These are phyloP conservation scores for Thecaphora thlaspeos DNA, from an alignment of 1,284 basidiomycete genomes.

Conservation along the genomic window DNA sequence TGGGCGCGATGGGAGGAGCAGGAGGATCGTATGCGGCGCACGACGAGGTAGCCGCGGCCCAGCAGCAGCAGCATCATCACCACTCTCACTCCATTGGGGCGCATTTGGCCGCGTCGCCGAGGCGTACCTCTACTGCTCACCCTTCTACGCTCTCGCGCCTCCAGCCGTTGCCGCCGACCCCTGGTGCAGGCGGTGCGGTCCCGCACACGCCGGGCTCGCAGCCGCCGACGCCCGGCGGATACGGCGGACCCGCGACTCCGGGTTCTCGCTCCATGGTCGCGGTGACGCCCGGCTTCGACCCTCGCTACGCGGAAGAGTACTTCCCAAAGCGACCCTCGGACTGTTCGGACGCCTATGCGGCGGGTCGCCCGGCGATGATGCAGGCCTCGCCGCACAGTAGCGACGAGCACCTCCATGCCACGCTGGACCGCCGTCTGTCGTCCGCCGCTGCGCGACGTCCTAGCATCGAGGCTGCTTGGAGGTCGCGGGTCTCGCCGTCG, in stretches of 20 bases:
- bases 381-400: slow-evolving; percentile 1
- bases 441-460: no score
- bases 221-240: background rate
- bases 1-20: background rate
- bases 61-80: no score
- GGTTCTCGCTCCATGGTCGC: background rate
- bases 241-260: background rate
- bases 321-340: background rate
- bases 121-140: background rate
- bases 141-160: background rate
- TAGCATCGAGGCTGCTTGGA: no score
- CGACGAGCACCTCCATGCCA: background rate
- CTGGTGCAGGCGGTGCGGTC: background rate
- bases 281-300: background rate
- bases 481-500: no score
- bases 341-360: background rate
- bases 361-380: background rate
- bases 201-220: background rate
- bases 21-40: background rate
- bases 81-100: background rate
- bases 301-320: background rate
- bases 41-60: background rate
- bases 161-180: background rate
- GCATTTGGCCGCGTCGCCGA: background rate
- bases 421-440: no score